Evolutionary conservation across 2,329 filamentous ascomycete species (phyloP).

Genomic region (Alternaria arbusti): DNA sequence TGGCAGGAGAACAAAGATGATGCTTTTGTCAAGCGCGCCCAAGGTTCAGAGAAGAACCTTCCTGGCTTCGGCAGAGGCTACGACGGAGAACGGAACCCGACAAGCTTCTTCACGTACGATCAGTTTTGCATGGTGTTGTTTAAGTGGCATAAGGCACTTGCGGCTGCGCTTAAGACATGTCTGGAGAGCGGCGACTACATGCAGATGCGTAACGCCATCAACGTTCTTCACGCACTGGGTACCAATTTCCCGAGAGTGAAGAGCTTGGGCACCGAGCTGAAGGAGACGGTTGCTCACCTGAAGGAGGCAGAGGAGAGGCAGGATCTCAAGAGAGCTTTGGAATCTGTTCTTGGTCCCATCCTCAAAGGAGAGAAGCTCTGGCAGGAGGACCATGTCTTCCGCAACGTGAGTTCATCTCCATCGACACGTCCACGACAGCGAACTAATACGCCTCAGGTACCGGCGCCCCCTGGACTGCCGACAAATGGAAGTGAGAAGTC

Average conservation of each 20-base stretch:
- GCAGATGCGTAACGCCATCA: conserved; percentile 96
- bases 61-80: conserved; percentile 80
- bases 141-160: conserved; percentile 88
- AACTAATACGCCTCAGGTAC: conserved; percentile 26
- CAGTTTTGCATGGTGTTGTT: conserved; percentile 85
- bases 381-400: conserved; percentile 78
- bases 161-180: conserved; percentile 79
- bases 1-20: conserved; percentile 82
- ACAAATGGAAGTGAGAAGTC: conserved; percentile 41
- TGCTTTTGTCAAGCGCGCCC: conserved; percentile 80
- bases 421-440: background rate
- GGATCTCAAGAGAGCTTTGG: conserved; percentile 77
- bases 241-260: conserved; percentile 88
- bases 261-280: conserved; percentile 77
- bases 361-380: conserved; percentile 71
- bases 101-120: conserved; percentile 78
- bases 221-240: conserved; percentile 79
- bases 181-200: conserved; percentile 89
- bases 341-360: conserved; percentile 73
- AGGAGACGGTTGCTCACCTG: conserved; percentile 69
- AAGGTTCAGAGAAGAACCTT: conserved; percentile 68
- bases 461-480: conserved; percentile 25
- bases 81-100: conserved; percentile 72
- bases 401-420: conserved; percentile 59
- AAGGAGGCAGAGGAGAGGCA: conserved; percentile 65